Evolutionary conservation across 768 basidiomycete genomes (phyloP).

Genomic region (Naganishia kalamii): DNA sequence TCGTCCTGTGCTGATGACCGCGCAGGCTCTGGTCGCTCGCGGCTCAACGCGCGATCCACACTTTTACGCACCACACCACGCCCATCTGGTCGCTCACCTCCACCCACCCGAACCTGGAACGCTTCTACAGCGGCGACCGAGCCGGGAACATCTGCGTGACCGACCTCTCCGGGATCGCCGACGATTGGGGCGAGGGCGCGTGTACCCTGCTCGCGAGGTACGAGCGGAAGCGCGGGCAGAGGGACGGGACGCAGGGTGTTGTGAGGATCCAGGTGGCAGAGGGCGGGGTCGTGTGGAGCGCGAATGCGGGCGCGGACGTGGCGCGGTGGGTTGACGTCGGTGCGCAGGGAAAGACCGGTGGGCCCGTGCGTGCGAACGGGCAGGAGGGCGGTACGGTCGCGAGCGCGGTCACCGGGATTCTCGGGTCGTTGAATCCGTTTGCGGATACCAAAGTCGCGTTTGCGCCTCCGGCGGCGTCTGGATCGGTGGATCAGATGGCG

Average conservation of each 20-base stretch:
- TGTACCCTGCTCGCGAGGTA: slow-evolving; percentile 68
- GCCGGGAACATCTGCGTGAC: slow-evolving; percentile 79
- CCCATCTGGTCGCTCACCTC: slow-evolving; percentile 86
- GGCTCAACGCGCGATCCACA: slow-evolving; percentile 80
- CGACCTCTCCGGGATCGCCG: slow-evolving; percentile 70
- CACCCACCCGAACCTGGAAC: slow-evolving; percentile 72
- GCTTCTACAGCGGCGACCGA: slow-evolving; percentile 92
- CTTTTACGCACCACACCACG: slow-evolving; percentile 90
- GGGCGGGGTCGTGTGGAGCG: slow-evolving; percentile 82
- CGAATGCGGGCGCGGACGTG: slow-evolving; percentile 72
- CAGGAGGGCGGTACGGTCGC: no score
- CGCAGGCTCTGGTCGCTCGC: slow-evolving; percentile 90
- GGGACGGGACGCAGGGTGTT: slow-evolving; percentile 65
- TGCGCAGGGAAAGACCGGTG: background rate
- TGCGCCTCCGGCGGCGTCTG: background rate
- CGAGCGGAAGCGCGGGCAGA: slow-evolving; percentile 34
- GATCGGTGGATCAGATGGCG: background rate
- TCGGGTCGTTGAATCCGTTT: slow-evolving; percentile 8
- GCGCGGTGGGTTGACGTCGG: slow-evolving; percentile 67
- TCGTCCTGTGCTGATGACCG: background rate
- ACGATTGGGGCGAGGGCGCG: slow-evolving; percentile 78
- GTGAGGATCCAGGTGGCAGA: slow-evolving; percentile 77
- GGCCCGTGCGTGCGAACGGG: background rate
- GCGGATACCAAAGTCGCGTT: background rate
- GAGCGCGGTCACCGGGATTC: no score